Evolutionary conservation across 1,139 yeast species (phyloP), one percentile per base, ranked within the genome.

Genomic region (Yamadazyma aaseri): DNA sequence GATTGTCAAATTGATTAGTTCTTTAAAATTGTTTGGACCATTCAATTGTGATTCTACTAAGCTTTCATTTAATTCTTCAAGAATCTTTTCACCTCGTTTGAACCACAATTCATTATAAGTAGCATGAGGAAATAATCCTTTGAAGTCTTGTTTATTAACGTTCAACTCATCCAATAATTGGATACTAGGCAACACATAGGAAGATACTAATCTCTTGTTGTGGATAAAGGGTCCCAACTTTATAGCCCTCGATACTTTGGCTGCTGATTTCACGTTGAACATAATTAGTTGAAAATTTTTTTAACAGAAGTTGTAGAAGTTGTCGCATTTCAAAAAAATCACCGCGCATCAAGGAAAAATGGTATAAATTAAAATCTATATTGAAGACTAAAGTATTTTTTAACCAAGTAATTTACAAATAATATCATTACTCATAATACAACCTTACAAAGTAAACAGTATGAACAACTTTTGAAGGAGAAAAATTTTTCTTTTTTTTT

Each of bases 91-190:
- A 6, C 80, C 74, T 55, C 84, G 71, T 26, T 71, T 60, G 47
- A 68, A 76, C 83, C 86, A 83, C 24, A 81, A 68, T 46, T 73
- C 76, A 23, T 74, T 55, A 15, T 81, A 55, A 9, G 85, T 76
- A 18, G 64, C 49, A 10, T 66, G 44, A 8, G 82, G 70, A 42
- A 75, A 72, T 13, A 82, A 59, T 1, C 90, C 90, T 20, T 63
- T 56, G 38, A 80, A 66, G 14, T 74, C 72, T 7, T 58, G 50
- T 10, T 63, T 45, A 17, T 56, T 49, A 5, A 58, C 48, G 38
- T 52, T 58, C 26, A 64, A 39, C 10, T 56, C 49, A 32, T 68
- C 71, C 36, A 70, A 51, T n/a, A 59, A 45, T 24, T 56, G 42
- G 26, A 63, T 53, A 29, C 52, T 46, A 17, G 71, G 67, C 18